phyloP scores from a whole-genome alignment of 805 yeast species.

The Peterozyma xylosa region DNA sequence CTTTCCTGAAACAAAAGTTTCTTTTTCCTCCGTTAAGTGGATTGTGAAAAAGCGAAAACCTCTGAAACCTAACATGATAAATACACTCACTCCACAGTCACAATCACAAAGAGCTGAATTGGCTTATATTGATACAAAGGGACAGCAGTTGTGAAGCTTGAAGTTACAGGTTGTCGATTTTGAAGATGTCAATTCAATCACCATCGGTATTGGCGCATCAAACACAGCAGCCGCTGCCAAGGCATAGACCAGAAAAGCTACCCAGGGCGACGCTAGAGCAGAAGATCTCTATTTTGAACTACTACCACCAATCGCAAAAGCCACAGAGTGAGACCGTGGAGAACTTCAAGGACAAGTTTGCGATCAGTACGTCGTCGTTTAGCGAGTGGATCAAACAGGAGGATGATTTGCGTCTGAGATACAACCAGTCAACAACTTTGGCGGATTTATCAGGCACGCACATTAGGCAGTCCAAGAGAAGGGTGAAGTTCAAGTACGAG shows the following conservation, averaged over 20 bases:
- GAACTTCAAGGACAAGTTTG: slow-evolving; percentile 36
- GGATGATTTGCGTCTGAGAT: slow-evolving; percentile 37
- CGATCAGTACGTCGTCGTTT: slow-evolving; percentile 53
- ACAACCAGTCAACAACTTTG: slow-evolving; percentile 23
- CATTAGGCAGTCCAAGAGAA: slow-evolving; percentile 29
- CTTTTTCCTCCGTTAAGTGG: too few species aligned
- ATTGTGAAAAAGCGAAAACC: background rate
- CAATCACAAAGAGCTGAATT: too few species aligned
- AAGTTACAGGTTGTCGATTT: too few species aligned
- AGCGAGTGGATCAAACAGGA: slow-evolving; percentile 58
- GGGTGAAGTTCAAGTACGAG: slow-evolving; percentile 46
- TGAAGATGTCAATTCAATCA: too few species aligned
- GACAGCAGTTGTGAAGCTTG: too few species aligned
- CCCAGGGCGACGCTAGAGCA: slow-evolving; percentile 55
- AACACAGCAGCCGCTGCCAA: too few species aligned
- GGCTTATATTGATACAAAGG: too few species aligned
- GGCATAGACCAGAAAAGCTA: slow-evolving; percentile 7
- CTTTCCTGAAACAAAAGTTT: too few species aligned
- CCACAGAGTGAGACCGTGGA: slow-evolving; percentile 57
- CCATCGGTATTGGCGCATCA: too few species aligned
- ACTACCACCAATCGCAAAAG: slow-evolving; percentile 35
- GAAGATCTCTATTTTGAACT: slow-evolving; percentile 47
- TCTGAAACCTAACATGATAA: background rate
- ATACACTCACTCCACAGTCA: too few species aligned
- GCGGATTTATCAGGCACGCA: slow-evolving; percentile 14